Conservation (phyloP, 2,329 filamentous ascomycete genomes). For the Neonectria punicea region DNA sequence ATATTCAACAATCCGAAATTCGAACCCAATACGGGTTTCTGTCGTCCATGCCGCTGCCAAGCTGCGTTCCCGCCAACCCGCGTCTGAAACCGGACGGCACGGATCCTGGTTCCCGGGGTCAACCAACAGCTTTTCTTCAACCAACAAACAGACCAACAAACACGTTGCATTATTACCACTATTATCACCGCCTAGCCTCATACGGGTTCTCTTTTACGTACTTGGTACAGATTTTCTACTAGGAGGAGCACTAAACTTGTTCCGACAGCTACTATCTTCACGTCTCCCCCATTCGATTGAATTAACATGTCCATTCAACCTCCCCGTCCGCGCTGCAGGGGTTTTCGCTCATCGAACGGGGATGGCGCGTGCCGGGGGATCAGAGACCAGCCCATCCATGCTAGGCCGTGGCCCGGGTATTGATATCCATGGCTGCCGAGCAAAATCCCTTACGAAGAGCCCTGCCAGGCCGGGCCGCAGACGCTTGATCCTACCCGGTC, state of each 20-base stretch:
- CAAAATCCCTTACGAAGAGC: background rate
- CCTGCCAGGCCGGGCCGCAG: background rate
- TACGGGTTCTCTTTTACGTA: conserved; percentile 2
- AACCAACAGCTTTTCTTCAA: conserved; percentile 4
- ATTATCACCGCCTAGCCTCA: background rate
- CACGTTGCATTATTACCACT: background rate
- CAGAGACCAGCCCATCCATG: conserved; percentile 10
- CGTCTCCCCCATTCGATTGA: too few species aligned
- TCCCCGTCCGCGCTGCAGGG: background rate
- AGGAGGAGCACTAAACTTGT: background rate
- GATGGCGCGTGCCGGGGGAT: background rate
- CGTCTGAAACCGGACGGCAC: conserved; percentile 3
- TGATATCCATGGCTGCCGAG: conserved; percentile 12
- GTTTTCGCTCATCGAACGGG: background rate
- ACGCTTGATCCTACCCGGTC: background rate
- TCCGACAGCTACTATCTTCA: background rate
- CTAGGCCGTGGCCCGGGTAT: conserved; percentile 8
- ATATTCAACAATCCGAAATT: background rate
- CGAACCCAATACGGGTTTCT: background rate
- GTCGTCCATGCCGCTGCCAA: conserved; percentile 3
- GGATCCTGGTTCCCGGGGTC: background rate
- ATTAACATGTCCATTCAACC: background rate
- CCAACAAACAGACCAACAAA: background rate
- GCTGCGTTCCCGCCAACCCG: background rate
- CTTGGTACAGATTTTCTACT: background rate